These are phyloP conservation scores for Tetratostichococcus sp. DNA, from an alignment of 139 green algal genomes.

Conservation along the genomic window DNA sequence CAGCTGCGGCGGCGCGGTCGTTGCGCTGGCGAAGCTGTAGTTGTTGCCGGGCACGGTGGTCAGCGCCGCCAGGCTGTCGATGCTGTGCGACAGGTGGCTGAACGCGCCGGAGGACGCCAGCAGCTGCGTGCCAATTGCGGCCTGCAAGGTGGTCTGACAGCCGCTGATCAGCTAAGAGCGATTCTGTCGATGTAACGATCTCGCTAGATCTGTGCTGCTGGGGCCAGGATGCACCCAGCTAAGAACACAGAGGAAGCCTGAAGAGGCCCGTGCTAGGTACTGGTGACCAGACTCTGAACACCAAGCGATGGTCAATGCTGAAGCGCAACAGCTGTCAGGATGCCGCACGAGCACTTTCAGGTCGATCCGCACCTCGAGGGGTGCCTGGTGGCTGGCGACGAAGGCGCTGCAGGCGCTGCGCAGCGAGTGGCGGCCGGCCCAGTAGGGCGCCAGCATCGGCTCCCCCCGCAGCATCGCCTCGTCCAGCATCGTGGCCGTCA, in stretches of 20 bases:
- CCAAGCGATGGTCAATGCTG: too few relatives aligned
- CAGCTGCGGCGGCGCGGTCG: neutral
- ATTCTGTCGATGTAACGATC: neutral
- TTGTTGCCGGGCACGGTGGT: constrained; percentile 6
- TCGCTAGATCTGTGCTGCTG: too few relatives aligned
- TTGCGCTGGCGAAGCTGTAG: constrained; percentile 5
- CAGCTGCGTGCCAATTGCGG: constrained; percentile 6
- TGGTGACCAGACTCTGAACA: too few relatives aligned
- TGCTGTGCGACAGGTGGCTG: constrained; percentile 12
- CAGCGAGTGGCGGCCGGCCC: neutral
- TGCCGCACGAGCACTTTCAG: too few relatives aligned
- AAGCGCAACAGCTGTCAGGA: too few relatives aligned
- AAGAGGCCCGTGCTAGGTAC: too few relatives aligned
- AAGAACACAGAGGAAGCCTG: too few relatives aligned
- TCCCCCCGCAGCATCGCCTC: constrained; percentile 6
- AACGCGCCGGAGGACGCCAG: neutral
- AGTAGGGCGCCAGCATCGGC: constrained; percentile 5
- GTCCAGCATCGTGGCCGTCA: constrained; percentile 10
- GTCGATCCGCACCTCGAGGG: too few relatives aligned
- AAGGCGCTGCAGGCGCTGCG: too few relatives aligned
- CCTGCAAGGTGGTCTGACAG: neutral
- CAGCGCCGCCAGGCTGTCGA: neutral
- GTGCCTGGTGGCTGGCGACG: too few relatives aligned
- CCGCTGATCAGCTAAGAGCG: neutral
- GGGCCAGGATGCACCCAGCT: too few relatives aligned